phyloP scores from a whole-genome alignment of 2,329 filamentous ascomycete species.

The Aspergillus sclerotialis region DNA sequence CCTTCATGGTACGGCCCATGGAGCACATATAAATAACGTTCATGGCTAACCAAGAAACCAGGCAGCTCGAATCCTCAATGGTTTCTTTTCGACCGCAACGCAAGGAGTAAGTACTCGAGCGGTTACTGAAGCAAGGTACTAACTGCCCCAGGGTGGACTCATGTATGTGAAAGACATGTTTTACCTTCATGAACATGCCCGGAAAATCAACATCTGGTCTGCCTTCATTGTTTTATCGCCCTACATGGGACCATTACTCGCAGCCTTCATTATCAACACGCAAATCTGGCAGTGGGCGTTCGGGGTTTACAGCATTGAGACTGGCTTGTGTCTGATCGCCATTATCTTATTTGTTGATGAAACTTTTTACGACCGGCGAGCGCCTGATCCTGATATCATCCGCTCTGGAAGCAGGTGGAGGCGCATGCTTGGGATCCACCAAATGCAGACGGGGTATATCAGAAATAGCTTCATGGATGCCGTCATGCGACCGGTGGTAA shows the following conservation, averaged over 20 bases:
- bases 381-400: slow-evolving; percentile 10
- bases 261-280: slow-evolving; percentile 31
- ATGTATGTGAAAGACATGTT: slow-evolving; percentile 40
- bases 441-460: slow-evolving; percentile 22
- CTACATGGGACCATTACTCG: slow-evolving; percentile 25
- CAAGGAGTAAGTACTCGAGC: slow-evolving; percentile 25
- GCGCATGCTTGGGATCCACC: slow-evolving; percentile 31
- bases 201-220: slow-evolving; percentile 35
- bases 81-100: slow-evolving; percentile 37
- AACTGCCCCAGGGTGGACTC: slow-evolving; percentile 26
- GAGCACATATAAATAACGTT: rapidly evolving
- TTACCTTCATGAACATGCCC: slow-evolving; percentile 34
- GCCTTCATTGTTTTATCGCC: slow-evolving; percentile 29
- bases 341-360: slow-evolving; percentile 31
- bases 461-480: slow-evolving; percentile 26
- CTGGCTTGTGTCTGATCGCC: slow-evolving; percentile 25
- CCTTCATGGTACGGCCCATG: slow-evolving; percentile 25
- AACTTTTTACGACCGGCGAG: slow-evolving; percentile 31
- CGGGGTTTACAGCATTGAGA: slow-evolving; percentile 27
- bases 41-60: slow-evolving; percentile 3
- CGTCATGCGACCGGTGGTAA: slow-evolving; percentile 27
- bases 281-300: slow-evolving; percentile 31
- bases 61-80: slow-evolving; percentile 39
- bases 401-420: slow-evolving; percentile 22
- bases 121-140: not conserved